phyloP scores from a whole-genome alignment of 2,329 filamentous ascomycete species.

The Ceratocystis eucalypticola region DNA sequence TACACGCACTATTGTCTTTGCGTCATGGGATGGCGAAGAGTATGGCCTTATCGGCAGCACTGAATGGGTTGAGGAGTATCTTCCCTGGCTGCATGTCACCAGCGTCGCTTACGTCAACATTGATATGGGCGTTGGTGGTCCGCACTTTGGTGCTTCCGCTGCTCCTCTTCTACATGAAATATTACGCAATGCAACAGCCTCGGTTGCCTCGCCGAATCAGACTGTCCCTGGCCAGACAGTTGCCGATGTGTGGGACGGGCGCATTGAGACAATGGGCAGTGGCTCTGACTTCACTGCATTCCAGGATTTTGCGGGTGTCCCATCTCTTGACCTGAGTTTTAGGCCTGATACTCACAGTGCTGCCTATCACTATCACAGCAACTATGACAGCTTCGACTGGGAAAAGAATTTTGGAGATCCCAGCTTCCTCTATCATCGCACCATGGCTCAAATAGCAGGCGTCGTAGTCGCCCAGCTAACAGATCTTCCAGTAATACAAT shows the following conservation, averaged over 20 bases:
- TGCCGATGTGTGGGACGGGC: conserved; percentile 50
- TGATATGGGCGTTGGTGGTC: conserved; percentile 58
- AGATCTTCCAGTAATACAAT: conserved; percentile 48
- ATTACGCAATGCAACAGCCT: conserved; percentile 50
- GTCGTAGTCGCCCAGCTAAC: conserved; percentile 47
- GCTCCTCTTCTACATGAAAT: conserved; percentile 65
- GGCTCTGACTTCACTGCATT: conserved; percentile 65
- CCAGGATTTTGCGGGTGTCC: conserved; percentile 56
- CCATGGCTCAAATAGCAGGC: conserved; percentile 52
- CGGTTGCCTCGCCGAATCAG: conserved; percentile 62
- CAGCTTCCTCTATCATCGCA: conserved; percentile 50
- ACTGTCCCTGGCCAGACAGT: conserved; percentile 59
- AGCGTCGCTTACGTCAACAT: conserved; percentile 78
- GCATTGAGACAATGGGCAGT: conserved; percentile 53
- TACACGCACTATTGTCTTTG: conserved; percentile 80
- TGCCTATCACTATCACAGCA: conserved; percentile 75
- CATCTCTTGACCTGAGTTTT: conserved; percentile 53
- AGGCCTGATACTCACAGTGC: conserved; percentile 31
- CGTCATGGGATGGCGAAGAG: conserved; percentile 70
- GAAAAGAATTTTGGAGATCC: conserved; percentile 70
- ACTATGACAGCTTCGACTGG: conserved; percentile 86
- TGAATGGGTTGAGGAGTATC: conserved; percentile 84
- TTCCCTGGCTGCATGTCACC: conserved; percentile 62
- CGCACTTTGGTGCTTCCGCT: conserved; percentile 48
- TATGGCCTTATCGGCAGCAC: conserved; percentile 78